Conservation (phyloP, 768 basidiomycete species). For the Podaxis sp. region DNA sequence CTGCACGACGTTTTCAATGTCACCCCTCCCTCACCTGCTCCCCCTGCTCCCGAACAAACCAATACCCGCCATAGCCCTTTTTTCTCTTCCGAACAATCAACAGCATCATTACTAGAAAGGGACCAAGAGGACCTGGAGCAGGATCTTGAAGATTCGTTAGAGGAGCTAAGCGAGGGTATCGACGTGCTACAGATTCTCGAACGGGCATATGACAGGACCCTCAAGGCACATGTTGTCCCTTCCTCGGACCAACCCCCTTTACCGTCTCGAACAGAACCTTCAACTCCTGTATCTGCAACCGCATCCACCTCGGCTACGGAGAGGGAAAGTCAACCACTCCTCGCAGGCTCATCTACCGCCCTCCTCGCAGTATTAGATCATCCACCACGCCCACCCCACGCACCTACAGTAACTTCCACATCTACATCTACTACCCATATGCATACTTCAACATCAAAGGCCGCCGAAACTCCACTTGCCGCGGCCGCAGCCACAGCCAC, state of each 20-base stretch:
- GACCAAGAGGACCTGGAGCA: slow-evolving; percentile 21
- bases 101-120: slow-evolving; percentile 6
- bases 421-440: background rate
- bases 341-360: slow-evolving; percentile 67
- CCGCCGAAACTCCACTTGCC: slow-evolving; percentile 6
- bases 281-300: slow-evolving; percentile 25
- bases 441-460: background rate
- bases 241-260: slow-evolving; percentile 13
- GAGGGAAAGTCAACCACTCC: slow-evolving; percentile 35
- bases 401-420: background rate
- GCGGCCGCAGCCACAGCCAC: slow-evolving; percentile 12
- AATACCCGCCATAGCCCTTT: too few species aligned
- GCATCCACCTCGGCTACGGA: slow-evolving; percentile 11
- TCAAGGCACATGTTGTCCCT: slow-evolving; percentile 57
- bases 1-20: slow-evolving; percentile 14
- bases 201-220: slow-evolving; percentile 65
- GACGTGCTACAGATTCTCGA: slow-evolving; percentile 71
- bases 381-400: slow-evolving; percentile 20
- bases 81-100: slow-evolving; percentile 9
- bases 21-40: slow-evolving; percentile 13
- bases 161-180: slow-evolving; percentile 68
- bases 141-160: slow-evolving; percentile 40
- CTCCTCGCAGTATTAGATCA: slow-evolving; percentile 65
- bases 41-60: background rate
- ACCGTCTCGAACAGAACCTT: slow-evolving; percentile 11